Evolutionary conservation across 352 stramenopile genomes (phyloP), one percentile per base, ranked within the genome.

Genomic region (Phytophthora pseudosyringae): DNA sequence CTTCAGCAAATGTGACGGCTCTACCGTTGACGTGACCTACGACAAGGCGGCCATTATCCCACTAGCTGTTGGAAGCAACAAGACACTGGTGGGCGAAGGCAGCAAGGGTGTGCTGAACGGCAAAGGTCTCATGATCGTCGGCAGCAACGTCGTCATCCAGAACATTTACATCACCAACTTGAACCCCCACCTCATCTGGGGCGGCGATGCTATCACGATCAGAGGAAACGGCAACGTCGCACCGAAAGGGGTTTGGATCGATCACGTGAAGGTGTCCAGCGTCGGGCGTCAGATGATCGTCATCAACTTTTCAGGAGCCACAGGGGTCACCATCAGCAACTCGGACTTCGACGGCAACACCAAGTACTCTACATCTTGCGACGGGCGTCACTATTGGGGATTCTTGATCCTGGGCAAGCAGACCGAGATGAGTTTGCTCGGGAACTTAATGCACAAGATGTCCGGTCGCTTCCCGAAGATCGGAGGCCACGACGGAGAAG

Each of bases 121-220:
- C 48, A 84, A 84, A 38, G 78, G 78, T 0, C n/a, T 85, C 5
- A 52, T 38, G 38, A 70, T 86, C 55, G 21, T 15, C 4, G 76
- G 75, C 21, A 38, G 57, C 50, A 86, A 85, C 54, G 75, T 84
- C 21, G 84, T 88, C 39, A 35, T 86, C 12, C 76, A 86, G 61
- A 86, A 88, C 50, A 67, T 88, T 41, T 61, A 84, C 65, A 81
- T 88, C 64, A 81, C 63, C 15, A 58, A 88, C 44, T 47, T 88
- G 15, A 88, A 88, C 57, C 76, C 79, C 33, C 71, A 84, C 26
- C 40, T 83, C 0, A 55, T 87, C n/a, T 76, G 68, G 68, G 68
- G 61, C 12, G 69, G 69, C 3, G 69, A 76, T 41, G 69, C 69
- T 13, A 64, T 76, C 18, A 57, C 48, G 11, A 65, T 76, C 35